phyloP scores from a whole-genome alignment of 495 filamentous ascomycete genomes.

The Hypoxylon trugodes region DNA sequence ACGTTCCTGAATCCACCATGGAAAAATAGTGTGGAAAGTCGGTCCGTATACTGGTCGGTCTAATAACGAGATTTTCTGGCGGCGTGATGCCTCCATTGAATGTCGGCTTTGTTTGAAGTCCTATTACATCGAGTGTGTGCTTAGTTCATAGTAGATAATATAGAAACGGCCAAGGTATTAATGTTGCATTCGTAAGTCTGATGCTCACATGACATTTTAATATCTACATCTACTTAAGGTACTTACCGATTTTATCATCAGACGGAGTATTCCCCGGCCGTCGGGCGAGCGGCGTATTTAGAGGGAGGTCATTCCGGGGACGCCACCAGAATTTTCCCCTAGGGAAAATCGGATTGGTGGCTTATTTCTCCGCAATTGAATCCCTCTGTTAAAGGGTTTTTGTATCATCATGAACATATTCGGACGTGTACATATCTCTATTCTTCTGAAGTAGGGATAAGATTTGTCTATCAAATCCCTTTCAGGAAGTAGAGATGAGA shows the following conservation, averaged over 20 bases:
- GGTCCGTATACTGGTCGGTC: conserved; percentile 28
- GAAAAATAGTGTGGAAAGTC: conserved; percentile 12
- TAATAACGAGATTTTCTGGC: conserved; percentile 19
- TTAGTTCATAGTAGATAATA: no score
- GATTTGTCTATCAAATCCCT: neutral
- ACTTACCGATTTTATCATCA: conserved; percentile 1
- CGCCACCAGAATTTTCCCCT: conserved; percentile 16
- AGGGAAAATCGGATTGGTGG: conserved; percentile 29
- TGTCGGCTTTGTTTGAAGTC: conserved; percentile 5
- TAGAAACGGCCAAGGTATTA: conserved; percentile 8
- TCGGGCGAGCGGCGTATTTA: conserved; percentile 24
- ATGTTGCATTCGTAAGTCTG: conserved; percentile 8
- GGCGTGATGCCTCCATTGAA: conserved; percentile 7
- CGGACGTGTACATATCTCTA: neutral
- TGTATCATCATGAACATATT: conserved; percentile 1
- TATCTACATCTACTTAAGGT: neutral
- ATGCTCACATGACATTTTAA: conserved; percentile 16
- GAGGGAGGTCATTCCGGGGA: conserved; percentile 23
- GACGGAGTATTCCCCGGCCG: neutral
- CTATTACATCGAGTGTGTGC: no score
- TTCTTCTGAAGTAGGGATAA: no score
- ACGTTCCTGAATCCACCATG: neutral
- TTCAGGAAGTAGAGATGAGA: neutral
- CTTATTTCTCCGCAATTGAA: conserved; percentile 25
- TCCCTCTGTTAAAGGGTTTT: conserved; percentile 1